Conservation (phyloP, 2,329 filamentous ascomycete genomes). For the Basipetospora chlamydospora region DNA sequence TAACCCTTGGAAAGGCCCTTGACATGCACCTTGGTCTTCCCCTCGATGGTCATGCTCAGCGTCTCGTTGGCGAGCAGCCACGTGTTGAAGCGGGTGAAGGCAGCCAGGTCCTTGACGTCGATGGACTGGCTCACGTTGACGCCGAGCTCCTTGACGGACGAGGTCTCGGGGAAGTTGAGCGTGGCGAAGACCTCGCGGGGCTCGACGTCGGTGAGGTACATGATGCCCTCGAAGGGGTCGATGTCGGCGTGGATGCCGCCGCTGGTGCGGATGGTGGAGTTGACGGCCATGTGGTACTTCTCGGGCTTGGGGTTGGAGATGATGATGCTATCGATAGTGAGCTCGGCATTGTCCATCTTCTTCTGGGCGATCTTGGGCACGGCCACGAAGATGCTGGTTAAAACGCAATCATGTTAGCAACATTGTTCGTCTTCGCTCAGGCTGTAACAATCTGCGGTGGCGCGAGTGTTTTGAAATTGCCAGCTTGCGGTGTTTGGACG, state of each 20-base stretch:
- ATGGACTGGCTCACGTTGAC: conserved; percentile 38
- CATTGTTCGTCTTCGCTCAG: no score
- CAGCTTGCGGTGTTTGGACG: no score
- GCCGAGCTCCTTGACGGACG: conserved; percentile 28
- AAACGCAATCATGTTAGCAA: no score
- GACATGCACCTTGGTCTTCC: conserved; percentile 36
- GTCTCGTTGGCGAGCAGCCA: conserved; percentile 36
- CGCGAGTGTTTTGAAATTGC: no score
- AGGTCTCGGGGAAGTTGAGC: conserved; percentile 37
- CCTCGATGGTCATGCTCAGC: conserved; percentile 34
- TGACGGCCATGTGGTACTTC: conserved; percentile 36
- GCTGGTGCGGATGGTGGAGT: conserved; percentile 38
- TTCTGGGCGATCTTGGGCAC: conserved; percentile 42
- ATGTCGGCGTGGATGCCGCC: conserved; percentile 36
- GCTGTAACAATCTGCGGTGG: no score
- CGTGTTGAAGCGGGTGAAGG: conserved; percentile 40
- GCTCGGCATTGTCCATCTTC: conserved; percentile 37
- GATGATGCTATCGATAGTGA: conserved; percentile 35
- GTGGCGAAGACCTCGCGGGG: conserved; percentile 33
- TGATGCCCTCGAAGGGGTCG: conserved; percentile 32
- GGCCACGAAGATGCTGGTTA: conserved; percentile 38
- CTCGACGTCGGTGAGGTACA: conserved; percentile 38
- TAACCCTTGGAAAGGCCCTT: conserved; percentile 32
- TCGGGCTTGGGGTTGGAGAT: conserved; percentile 30
- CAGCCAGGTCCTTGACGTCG: conserved; percentile 28